Base-by-base conservation (phyloP, 2,329 filamentous ascomycete genomes). In the Fusarium sp. region DNA sequence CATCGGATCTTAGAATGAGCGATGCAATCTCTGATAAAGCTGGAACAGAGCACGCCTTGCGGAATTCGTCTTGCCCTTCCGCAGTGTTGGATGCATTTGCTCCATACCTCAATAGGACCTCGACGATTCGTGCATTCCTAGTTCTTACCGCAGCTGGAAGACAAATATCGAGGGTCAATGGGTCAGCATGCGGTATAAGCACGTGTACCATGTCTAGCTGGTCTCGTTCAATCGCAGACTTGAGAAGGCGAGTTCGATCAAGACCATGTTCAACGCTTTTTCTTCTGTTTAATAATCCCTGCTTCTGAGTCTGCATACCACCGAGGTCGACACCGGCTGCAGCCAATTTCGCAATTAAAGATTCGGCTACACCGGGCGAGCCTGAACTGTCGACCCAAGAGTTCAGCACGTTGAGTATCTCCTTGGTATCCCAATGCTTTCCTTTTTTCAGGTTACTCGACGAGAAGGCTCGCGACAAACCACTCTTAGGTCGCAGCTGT, bases 331-430 rank as follows among this genome's bases (percentile, higher is more conserved):
- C 85, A 20, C 89, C 89, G 3, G 83, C 84, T 3, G 82, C 79
- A 41, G 83, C 81, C 39, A 90, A 79, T 78, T 87, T 88, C 8
- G 79, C 81, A 36, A 90, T 84, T 30, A 90, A 82, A 1, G 86
- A 87, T 75, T 90, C 87, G n/a, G 87, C 88, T 9, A 90, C 85
- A 14, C 86, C 88, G 1, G 88, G 84, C 1, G 87, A 84, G 18
- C 88, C 88, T 22, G 79, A 80, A 52, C 84, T 86, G 41, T 82
- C 79, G 63, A 90, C 83, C 75, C 88, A 87, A 47, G 82, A 80
- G 52, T 85, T 81, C 59, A 90, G 82, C 20, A 85, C 85, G 55
- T 86, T 85, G 56, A 89, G 86, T 26, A 90, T 84, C 70, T 90
- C 85, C 48, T 83, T 84, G 17, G 87, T 83, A 34, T 89, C 86